Conservation (phyloP, 768 basidiomycete genomes). For the Serendipita sp. region DNA sequence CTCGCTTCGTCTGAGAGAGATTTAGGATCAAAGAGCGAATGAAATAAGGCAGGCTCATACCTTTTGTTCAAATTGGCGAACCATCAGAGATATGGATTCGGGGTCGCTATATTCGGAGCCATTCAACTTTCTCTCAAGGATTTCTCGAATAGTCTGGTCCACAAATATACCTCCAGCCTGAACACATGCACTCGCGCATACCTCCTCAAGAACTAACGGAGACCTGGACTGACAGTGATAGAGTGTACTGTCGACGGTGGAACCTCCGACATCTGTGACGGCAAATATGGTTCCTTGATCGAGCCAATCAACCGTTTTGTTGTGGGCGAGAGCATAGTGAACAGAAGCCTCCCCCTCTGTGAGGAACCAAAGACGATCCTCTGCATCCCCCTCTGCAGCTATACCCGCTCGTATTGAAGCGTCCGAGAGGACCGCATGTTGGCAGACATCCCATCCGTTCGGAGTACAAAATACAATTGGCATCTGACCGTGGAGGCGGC, state of each 20-base stretch:
- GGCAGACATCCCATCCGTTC: slow-evolving; percentile 1
- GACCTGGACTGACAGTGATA: neutral
- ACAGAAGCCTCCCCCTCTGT: slow-evolving; percentile 8
- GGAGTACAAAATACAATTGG: neutral
- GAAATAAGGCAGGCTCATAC: neutral
- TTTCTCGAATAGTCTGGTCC: neutral
- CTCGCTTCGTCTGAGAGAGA: neutral
- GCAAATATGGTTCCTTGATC: neutral
- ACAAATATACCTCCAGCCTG: slow-evolving; percentile 4
- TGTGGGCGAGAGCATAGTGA: slow-evolving; percentile 4
- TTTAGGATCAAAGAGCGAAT: no score
- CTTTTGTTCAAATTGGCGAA: slow-evolving; percentile 2
- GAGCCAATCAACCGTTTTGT: neutral
- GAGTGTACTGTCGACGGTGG: slow-evolving; percentile 5
- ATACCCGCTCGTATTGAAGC: neutral
- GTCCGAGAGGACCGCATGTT: neutral
- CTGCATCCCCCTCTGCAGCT: neutral
- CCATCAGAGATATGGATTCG: neutral
- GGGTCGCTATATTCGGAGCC: neutral
- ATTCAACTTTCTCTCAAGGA: neutral
- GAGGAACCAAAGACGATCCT: slow-evolving; percentile 4
- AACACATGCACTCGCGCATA: slow-evolving; percentile 6
- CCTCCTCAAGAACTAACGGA: slow-evolving; percentile 5
- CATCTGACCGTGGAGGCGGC: neutral
- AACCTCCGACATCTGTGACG: slow-evolving; percentile 5